A percentile compares a stretch with the other conserved stretches of the same genome.
These are phyloP conservation scores for Colletotrichum camelliae DNA, from an alignment of 2,329 filamentous ascomycete genomes.

Conservation along the genomic window DNA sequence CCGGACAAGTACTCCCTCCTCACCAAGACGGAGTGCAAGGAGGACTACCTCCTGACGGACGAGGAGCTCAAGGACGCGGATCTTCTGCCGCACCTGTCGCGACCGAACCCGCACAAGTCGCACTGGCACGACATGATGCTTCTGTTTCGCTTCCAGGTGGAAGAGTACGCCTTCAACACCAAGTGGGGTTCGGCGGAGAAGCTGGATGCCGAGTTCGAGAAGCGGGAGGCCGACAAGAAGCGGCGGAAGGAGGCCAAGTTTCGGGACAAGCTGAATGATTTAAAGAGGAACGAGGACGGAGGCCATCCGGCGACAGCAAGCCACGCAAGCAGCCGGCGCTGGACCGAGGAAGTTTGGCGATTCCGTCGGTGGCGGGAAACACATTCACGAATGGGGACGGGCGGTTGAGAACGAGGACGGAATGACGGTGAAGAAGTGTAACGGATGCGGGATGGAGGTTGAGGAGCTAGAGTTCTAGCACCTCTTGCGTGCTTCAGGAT, in stretches of 20 bases:
- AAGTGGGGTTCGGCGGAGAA: conserved; percentile 93
- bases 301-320: conserved; percentile 77
- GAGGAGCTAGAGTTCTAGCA: conserved; percentile 72
- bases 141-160: conserved; percentile 93
- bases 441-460: conserved; percentile 78
- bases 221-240: conserved; percentile 80
- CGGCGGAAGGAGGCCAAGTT: conserved; percentile 90
- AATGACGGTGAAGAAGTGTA: conserved; percentile 80
- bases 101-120: conserved; percentile 92
- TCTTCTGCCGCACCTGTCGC: conserved; percentile 84
- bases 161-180: conserved; percentile 86
- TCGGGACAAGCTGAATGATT: conserved; percentile 82
- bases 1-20: conserved; percentile 94
- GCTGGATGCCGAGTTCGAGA: conserved; percentile 87
- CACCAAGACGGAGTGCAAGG: conserved; percentile 94
- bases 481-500: background rate
- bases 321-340: conserved; percentile 54
- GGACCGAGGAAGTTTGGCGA: conserved; percentile 75
- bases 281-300: conserved; percentile 96
- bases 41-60: conserved; percentile 91
- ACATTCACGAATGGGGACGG: conserved; percentile 88
- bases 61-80: conserved; percentile 90
- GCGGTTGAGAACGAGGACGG: conserved; percentile 74
- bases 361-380: conserved; percentile 69
- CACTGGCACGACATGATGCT: conserved; percentile 99